A percentile compares a stretch with the other conserved stretches of the same genome.
phyloP scores from a whole-genome alignment of 2,329 filamentous ascomycete genomes.

The Sphaerostilbella broomeana region DNA sequence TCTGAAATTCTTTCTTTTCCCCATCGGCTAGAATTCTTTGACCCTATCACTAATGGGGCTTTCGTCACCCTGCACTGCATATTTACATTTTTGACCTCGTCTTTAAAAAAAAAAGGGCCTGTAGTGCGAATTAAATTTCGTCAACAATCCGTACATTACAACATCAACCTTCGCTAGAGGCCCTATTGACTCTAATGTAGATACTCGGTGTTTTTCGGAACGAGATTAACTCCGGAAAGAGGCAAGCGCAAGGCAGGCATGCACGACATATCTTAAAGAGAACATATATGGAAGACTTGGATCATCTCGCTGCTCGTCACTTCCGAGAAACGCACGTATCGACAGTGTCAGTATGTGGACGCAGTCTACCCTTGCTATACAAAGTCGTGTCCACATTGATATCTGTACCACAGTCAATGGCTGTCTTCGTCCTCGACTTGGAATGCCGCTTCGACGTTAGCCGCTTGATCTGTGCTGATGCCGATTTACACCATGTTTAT shows the following conservation, averaged over 20 bases:
- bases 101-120: too few species aligned
- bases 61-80: too few species aligned
- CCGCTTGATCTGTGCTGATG: constrained; percentile 31
- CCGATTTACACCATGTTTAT: constrained; percentile 45
- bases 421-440: constrained; percentile 49
- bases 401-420: constrained; percentile 38
- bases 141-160: too few species aligned
- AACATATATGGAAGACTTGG: constrained; percentile 39
- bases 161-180: too few species aligned
- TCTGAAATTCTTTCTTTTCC: too few species aligned
- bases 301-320: constrained; percentile 40
- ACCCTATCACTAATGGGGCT: too few species aligned
- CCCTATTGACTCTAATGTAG: too few species aligned
- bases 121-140: too few species aligned
- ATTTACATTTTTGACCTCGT: too few species aligned
- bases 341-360: constrained; percentile 45
- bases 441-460: constrained; percentile 50
- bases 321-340: constrained; percentile 42
- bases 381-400: constrained; percentile 46
- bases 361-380: constrained; percentile 50
- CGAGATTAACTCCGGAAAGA: too few species aligned
- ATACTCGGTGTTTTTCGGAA: too few species aligned
- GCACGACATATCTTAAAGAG: constrained; percentile 19
- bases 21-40: too few species aligned
- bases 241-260: constrained; percentile 5